Evolutionary conservation across 2,329 filamentous ascomycete genomes (phyloP), one percentile per base, ranked within the genome.

Genomic region (Pseudogymnoascus sp.): DNA sequence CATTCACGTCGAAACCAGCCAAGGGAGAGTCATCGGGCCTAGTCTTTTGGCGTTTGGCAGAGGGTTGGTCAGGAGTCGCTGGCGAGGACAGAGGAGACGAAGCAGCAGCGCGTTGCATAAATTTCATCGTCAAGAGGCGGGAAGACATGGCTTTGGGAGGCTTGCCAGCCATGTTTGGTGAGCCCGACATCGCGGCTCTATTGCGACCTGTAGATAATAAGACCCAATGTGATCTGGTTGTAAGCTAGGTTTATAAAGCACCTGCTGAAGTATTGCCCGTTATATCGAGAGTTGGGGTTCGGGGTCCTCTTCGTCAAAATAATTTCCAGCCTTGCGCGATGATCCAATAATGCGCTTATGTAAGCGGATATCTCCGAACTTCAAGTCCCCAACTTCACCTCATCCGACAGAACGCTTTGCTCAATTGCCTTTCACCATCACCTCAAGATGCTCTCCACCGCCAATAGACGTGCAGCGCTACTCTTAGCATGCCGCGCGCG

Each of bases 81-180:
- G 82, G 73, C 77, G 61, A 69, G 69, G 63, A 79, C 74, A 3
- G 78, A 77, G 15, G 77, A 72, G 64, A 73, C 25, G 87, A 83
- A 59, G 87, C 85, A 59, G 86, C 88, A 65, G 89, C 89, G 70
- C 92, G 85, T 79, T 96, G 92, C 92, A 97, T 97, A 73, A 97
- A 97, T 79, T 96, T 96, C 92, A 96, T 97, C 37, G 89, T 92
- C 71, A 95, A 81, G 58, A 97, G 86, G 67, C 92, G 87, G 63
- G 88, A 92, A 65, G 92, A 96, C 86, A 95, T 92, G 52, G 80
- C 81, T 74, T 88, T 88, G 33, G 83, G 83, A 55, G 84, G 79
- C 64, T 79, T 85, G 15, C 48, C 48, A 33, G 48, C 48, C 48
- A 55, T 55, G 74, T 81, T 80, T 58, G 69, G 72, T 64, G 69